Evolutionary conservation across 2,329 filamentous ascomycete species (phyloP), one percentile per base, ranked within the genome.

Genomic region (Sporothrix euskadiensis): DNA sequence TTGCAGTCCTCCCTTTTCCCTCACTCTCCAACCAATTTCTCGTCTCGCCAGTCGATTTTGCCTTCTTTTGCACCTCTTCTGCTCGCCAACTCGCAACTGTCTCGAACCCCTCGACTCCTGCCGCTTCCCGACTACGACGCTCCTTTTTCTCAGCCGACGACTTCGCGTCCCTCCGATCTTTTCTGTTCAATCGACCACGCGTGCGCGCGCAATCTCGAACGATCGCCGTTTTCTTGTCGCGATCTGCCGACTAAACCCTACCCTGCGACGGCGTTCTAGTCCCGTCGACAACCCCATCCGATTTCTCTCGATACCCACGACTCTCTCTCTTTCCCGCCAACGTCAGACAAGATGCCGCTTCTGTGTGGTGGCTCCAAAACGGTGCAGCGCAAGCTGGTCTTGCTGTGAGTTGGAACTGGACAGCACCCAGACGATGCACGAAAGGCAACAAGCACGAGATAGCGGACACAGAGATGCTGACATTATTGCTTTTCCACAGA

Each of bases 341-440:
- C 66, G 22, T 41, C 39, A 30, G 32, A 41, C 76, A 79, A 75
- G 74, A 84, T 83, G 82, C 81, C 82, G 76, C 81, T 85, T 79
- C 83, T 90, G 76, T 92, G 91, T 81, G 90, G 91, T 79, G 90
- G 91, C 77, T 90, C 89, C 76, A 93, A 97, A 86, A 94, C 93
- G 73, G 93, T 95, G 79, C 93, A 97, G 89, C 93, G 94, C 85
- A 98, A 98, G 90, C 92, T 98, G 84, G 94, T 98, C 80, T 88
- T 98, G 79, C 87, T 98, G 92, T 97, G 84, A 81, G 89, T 88
- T 16, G 30, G 6, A 12, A 7, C 16, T 1, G 32, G 47, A 30
- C 52, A 22, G 44, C 41, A 75, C 74, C 73, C 47, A 63, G 59
- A 72, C 32, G 72, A 16, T 32, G 30, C 71, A 26, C 26, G 30